Base-by-base conservation (phyloP, 352 stramenopile species). In the Globisporangium viniferum region DNA sequence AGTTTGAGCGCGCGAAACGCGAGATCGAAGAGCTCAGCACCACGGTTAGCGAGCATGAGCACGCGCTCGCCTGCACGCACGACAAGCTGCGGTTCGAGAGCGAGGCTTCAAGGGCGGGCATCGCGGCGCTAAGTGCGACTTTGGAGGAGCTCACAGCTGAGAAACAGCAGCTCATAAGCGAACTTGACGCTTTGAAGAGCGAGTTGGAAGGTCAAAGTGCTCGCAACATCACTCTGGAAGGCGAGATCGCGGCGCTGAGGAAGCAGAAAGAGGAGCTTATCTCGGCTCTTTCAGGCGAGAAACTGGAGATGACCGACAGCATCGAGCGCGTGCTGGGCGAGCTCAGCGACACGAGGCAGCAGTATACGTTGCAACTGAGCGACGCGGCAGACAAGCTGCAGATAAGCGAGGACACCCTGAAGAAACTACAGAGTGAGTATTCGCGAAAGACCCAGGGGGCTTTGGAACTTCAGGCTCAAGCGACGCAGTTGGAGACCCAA, bases 201-300 rank as follows among this genome's bases (percentile, higher is more conserved):
- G 44, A 49, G 0, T 44, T 41, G 3, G 24, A 53, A 2, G 33
- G 64, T 7, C 44, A 48, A 53, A 33, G 35, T 7, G 24, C 22
- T 20, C 35, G 5, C 9, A 65, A 33, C 29, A 3, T 2, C 7
- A 22, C 24, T 41, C 29, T 65, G 3, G 39, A 65, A 29, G 10
- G 31, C 8, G 39, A 65, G 15, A 29, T 65, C 18, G 12, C 44
- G 10, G 22, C 9, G 6, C 35, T 59, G 3, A 22, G 5, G 18
- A 56, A 36, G 15, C 57, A 65, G 46, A 70, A 64, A 14, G 64
- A 66, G 5, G 48, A 66, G 27, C 66, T 71, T 49, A 48, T 57
- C 5, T 31, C 20, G 15, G n/a, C 46, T 3, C 57, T 70, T 24
- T 60, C 57, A 22, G 48, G 57, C 7, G 66, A 71, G 66, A 66